Percentiles rank a stretch among this genome's conserved stretches.
Conservation (phyloP, 2,329 filamentous ascomycete species). For the Fusarium domesticum region DNA sequence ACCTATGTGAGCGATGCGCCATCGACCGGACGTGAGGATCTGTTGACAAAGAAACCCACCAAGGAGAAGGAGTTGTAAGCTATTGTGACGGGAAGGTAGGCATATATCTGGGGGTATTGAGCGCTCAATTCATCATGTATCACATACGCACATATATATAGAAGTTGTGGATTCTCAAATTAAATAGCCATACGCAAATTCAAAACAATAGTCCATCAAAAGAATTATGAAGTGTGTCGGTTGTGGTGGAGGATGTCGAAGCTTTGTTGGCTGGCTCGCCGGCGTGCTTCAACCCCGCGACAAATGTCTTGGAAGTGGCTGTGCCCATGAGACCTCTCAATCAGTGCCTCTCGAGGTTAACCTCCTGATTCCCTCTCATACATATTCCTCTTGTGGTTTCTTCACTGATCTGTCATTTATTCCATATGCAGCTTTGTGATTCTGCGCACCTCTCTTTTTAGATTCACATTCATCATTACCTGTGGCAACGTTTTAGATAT, state of each 20-base stretch:
- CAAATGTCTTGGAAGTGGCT: conserved; percentile 16
- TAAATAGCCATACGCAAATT: neutral
- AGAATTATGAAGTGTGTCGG: neutral
- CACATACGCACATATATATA: conserved; percentile 4
- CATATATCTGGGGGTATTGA: conserved; percentile 15
- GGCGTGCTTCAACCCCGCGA: conserved; percentile 15
- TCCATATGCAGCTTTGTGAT: neutral
- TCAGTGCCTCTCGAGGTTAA: no score
- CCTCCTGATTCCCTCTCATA: no score
- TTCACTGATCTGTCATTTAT: no score
- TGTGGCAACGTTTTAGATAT: conserved; percentile 6
- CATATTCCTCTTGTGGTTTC: no score
- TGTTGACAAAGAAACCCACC: conserved; percentile 38
- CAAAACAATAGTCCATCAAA: no score
- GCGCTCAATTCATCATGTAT: conserved; percentile 23
- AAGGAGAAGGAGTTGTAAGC: conserved; percentile 45
- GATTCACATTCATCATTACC: conserved; percentile 3
- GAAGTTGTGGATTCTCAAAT: no score
- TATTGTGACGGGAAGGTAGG: conserved; percentile 9
- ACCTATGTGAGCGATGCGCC: conserved; percentile 54
- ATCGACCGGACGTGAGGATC: conserved; percentile 47
- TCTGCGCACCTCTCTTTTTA: neutral
- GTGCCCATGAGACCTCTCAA: conserved; percentile 4
- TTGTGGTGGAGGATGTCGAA: no score
- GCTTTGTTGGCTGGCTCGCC: no score